Evolutionary conservation across 2,329 filamentous ascomycete genomes (phyloP).

Genomic region (Aspergillus ruber): DNA sequence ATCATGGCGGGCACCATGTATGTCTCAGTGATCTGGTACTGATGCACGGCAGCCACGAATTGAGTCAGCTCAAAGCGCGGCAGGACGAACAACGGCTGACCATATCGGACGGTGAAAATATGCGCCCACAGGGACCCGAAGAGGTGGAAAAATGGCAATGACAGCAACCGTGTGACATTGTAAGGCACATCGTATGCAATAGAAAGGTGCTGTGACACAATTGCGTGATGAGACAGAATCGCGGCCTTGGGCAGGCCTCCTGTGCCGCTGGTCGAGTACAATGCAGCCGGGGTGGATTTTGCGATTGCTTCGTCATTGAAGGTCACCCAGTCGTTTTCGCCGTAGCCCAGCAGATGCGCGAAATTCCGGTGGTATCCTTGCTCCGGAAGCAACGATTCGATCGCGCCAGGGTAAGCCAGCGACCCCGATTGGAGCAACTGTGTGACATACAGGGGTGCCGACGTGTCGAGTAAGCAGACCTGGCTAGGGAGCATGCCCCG

Average conservation of each 20-base stretch:
- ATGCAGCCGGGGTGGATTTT: constrained; percentile 45
- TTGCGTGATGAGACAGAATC: constrained; percentile 52
- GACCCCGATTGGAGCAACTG: constrained; percentile 23
- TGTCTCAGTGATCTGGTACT: constrained; percentile 43
- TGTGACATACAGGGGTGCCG: constrained; percentile 21
- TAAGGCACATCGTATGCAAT: constrained; percentile 37
- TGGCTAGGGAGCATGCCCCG: constrained; percentile 25
- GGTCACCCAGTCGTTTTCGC: constrained; percentile 44
- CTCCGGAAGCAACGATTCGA: constrained; percentile 10
- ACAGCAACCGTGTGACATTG: constrained; percentile 41
- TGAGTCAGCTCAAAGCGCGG: constrained; percentile 38
- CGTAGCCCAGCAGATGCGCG: constrained; percentile 36
- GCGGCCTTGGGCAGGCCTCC: constrained; percentile 57
- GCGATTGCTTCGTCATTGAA: constrained; percentile 38
- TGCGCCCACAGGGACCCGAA: constrained; percentile 44
- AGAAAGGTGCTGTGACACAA: constrained; percentile 46
- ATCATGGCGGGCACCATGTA: constrained; percentile 45
- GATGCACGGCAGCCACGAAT: constrained; percentile 35
- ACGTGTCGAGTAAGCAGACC: constrained; percentile 33
- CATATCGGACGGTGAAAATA: constrained; percentile 42
- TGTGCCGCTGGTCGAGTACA: constrained; percentile 53
- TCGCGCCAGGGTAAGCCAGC: constrained; percentile 15
- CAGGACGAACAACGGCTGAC: constrained; percentile 44
- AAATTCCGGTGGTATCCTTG: constrained; percentile 18
- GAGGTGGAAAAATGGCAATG: constrained; percentile 49